A percentile compares a stretch with the other conserved stretches of the same genome.
Evolutionary conservation across 192 early-diverging fungal genomes (phyloP).

Genomic region (Coemansia sp.): DNA sequence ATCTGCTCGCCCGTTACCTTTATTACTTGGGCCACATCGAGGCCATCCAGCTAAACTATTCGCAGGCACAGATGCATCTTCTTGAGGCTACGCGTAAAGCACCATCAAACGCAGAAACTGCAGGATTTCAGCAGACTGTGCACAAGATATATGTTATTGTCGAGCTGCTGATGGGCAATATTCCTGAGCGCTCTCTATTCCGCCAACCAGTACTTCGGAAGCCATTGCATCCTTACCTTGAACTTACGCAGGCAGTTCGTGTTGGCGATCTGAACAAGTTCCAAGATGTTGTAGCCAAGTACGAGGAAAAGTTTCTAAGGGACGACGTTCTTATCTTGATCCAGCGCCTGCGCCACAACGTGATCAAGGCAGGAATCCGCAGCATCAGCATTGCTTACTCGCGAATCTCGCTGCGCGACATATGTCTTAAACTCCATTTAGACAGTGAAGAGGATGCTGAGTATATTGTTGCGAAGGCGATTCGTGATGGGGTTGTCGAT

Average conservation of each 20-base stretch:
- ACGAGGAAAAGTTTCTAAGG: constrained; percentile 71
- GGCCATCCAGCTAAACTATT: constrained; percentile 98
- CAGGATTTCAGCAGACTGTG: constrained; percentile 94
- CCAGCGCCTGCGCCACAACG: constrained; percentile 95
- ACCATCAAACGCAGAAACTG: constrained; percentile 77
- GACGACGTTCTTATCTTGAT: constrained; percentile 93
- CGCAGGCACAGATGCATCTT: constrained; percentile 81
- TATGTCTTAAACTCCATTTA: constrained; percentile 94
- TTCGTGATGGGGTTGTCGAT: constrained; percentile 98
- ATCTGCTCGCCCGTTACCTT: constrained; percentile 90
- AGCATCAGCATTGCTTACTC: constrained; percentile 96
- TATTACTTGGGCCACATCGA: constrained; percentile 97
- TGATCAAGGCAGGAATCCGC: constrained; percentile 98
- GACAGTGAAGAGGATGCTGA: constrained; percentile 99
- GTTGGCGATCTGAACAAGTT: constrained; percentile 94
- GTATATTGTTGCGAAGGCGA: constrained; percentile 98
- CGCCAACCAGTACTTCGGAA: constrained; percentile 81
- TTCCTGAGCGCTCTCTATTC: constrained; percentile 94
- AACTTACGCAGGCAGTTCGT: constrained; percentile 95
- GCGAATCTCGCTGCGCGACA: constrained; percentile 92
- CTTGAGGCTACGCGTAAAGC: constrained; percentile 96
- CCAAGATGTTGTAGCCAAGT: constrained; percentile 78
- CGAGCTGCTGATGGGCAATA: constrained; percentile 97
- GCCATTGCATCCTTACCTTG: constrained; percentile 87
- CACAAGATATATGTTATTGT: constrained; percentile 97